Conservation (phyloP, 441 rosid genomes). For the Gossypium davidsonii region DNA sequence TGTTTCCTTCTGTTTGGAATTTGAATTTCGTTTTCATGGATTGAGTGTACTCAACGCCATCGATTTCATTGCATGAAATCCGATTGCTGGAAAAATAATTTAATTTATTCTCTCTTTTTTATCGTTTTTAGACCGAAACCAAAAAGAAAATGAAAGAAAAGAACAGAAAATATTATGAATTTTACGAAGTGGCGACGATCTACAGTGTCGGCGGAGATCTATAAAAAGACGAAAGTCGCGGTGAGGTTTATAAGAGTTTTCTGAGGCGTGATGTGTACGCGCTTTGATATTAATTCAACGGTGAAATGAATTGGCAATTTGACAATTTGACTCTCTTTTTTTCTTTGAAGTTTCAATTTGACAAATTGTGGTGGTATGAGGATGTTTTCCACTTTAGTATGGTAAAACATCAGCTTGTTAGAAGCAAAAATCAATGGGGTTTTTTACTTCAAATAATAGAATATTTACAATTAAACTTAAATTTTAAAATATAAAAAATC, state of each 20-base stretch:
- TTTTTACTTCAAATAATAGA: no score
- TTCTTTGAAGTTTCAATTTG: neutral
- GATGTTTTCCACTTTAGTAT: neutral
- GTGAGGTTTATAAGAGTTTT: neutral
- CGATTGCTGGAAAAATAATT: conserved; percentile 19
- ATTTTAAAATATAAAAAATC: no score
- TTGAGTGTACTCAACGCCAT: conserved; percentile 42
- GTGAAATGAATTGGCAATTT: neutral
- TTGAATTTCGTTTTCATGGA: conserved; percentile 19
- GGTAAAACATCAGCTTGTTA: no score
- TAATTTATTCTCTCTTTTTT: neutral
- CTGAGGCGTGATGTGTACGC: neutral
- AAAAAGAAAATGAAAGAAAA: no score
- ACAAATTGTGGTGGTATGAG: neutral
- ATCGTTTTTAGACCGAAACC: neutral
- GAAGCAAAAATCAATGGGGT: no score
- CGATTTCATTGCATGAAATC: conserved; percentile 32
- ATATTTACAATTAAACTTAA: no score
- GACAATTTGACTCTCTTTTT: neutral
- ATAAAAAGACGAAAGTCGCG: neutral
- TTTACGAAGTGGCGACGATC: neutral
- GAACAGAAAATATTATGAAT: neutral
- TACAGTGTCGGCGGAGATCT: conserved; percentile 35
- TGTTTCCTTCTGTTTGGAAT: conserved; percentile 8
- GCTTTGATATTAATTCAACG: neutral